These are phyloP conservation scores for Tulasnella sp. DNA, from an alignment of 768 basidiomycete species.

Conservation along the genomic window DNA sequence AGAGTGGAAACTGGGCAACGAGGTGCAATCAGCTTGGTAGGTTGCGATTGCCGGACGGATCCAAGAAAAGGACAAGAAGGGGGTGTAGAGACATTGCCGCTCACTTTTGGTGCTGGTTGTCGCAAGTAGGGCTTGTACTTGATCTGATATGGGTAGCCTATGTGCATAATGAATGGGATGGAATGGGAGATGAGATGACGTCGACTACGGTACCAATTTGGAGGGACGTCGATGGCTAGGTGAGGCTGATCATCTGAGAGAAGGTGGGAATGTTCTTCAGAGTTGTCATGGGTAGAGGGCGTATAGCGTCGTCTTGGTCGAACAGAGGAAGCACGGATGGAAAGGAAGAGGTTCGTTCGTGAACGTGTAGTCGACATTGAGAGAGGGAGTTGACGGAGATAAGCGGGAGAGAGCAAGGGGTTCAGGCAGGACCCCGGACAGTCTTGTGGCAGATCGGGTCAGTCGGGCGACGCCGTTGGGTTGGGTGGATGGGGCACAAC, in stretches of 20 bases:
- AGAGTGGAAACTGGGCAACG: slow-evolving; percentile 57
- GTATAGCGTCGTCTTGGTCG: slow-evolving; percentile 19
- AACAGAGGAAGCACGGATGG: slow-evolving; percentile 64
- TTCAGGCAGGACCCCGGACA: too few relatives aligned
- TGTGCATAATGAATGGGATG: slow-evolving; percentile 39
- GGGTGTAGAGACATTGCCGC: too few relatives aligned
- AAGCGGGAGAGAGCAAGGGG: too few relatives aligned
- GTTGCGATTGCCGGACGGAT: background rate
- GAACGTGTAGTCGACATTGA: too few relatives aligned
- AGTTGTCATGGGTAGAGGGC: too few relatives aligned
- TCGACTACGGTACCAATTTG: slow-evolving; percentile 12
- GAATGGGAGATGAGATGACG: slow-evolving; percentile 31
- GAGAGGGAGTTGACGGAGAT: too few relatives aligned
- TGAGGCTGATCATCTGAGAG: slow-evolving; percentile 42
- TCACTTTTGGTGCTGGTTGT: slow-evolving; percentile 66
- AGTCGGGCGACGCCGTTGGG: too few relatives aligned
- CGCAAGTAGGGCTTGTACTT: slow-evolving; percentile 68
- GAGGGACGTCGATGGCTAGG: slow-evolving; percentile 24
- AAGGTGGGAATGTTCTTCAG: slow-evolving; percentile 34
- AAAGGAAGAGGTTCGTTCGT: slow-evolving; percentile 84
- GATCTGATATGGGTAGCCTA: slow-evolving; percentile 83
- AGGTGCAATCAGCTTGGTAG: background rate
- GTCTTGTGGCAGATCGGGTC: too few relatives aligned
- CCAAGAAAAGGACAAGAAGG: background rate
- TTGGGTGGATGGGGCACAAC: too few relatives aligned